Percentiles rank a stretch among this genome's conserved stretches.
Conservation (phyloP, 176 grass and related monocot species). For the Alloteropsis semialata region DNA sequence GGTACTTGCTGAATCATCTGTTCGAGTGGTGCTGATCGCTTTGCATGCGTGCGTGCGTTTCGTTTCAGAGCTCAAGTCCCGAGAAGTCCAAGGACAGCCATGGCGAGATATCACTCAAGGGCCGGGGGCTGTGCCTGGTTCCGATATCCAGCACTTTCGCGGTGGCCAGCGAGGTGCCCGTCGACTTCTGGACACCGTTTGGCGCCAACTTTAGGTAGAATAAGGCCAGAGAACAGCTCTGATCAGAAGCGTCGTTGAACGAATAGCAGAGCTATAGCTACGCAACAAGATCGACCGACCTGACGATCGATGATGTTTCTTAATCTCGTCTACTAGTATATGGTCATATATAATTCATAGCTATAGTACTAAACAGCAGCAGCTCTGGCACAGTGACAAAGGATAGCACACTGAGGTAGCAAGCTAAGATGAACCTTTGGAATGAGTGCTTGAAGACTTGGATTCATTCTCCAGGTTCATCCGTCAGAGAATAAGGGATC, state of each 20-base stretch:
- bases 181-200: constrained; percentile 79
- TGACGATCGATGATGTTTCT: background rate
- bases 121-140: constrained; percentile 80
- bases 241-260: constrained; percentile 6
- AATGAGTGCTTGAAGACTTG: constrained; percentile 38
- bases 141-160: constrained; percentile 79
- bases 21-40: constrained; percentile 25
- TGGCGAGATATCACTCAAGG: constrained; percentile 43
- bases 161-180: constrained; percentile 57
- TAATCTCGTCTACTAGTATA: background rate
- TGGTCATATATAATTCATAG: background rate
- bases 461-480: constrained; percentile 57
- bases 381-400: constrained; percentile 18
- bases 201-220: constrained; percentile 59
- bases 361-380: background rate
- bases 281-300: background rate
- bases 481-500: constrained; percentile 43
- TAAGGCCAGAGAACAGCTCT: background rate
- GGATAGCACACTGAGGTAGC: constrained; percentile 19
- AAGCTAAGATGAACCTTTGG: constrained; percentile 42
- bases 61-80: background rate
- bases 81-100: constrained; percentile 27
- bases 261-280: too few species aligned
- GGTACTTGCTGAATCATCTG: background rate
- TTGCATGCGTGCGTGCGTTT: constrained; percentile 31